Evolutionary conservation across 202 grass and related monocot species (phyloP).

Genomic region (Zoysia matrella): DNA sequence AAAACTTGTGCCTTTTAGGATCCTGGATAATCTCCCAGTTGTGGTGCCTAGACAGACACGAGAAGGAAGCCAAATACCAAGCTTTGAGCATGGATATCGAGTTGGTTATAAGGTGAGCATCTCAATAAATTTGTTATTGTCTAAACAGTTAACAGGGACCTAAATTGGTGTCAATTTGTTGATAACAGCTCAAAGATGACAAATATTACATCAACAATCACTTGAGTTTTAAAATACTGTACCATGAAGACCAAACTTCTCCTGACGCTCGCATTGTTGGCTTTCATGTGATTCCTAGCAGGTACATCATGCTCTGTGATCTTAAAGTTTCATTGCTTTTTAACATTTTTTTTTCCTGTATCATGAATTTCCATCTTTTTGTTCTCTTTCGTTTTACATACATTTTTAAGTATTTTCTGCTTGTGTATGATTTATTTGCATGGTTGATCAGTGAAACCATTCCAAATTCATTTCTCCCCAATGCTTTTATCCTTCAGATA

Average conservation of each 20-base stretch:
- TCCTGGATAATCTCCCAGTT: slow-evolving; percentile 98
- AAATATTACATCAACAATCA: slow-evolving; percentile 98
- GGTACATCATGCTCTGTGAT: slow-evolving; percentile 51
- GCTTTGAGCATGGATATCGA: slow-evolving; percentile 93
- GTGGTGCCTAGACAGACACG: slow-evolving; percentile 87
- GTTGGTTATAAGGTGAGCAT: slow-evolving; percentile 91
- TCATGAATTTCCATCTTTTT: background rate
- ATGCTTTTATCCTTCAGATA: slow-evolving; percentile 23
- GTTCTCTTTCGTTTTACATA: background rate
- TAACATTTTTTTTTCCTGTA: background rate
- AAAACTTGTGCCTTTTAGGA: slow-evolving; percentile 53
- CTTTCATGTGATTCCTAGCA: slow-evolving; percentile 71
- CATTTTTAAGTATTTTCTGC: background rate
- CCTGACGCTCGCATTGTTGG: slow-evolving; percentile 53
- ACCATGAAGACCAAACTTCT: slow-evolving; percentile 78
- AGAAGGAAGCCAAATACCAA: slow-evolving; percentile 78
- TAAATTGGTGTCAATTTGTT: slow-evolving; percentile 30
- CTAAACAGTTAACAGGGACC: slow-evolving; percentile 5
- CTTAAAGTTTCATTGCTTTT: background rate
- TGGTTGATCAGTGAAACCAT: no score
- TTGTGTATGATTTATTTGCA: background rate
- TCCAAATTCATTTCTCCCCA: background rate
- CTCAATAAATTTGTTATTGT: background rate
- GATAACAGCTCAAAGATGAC: slow-evolving; percentile 79
- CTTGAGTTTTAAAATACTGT: slow-evolving; percentile 96